Base-by-base conservation (phyloP, 768 basidiomycete species). In the Boletus rubescentipes region DNA sequence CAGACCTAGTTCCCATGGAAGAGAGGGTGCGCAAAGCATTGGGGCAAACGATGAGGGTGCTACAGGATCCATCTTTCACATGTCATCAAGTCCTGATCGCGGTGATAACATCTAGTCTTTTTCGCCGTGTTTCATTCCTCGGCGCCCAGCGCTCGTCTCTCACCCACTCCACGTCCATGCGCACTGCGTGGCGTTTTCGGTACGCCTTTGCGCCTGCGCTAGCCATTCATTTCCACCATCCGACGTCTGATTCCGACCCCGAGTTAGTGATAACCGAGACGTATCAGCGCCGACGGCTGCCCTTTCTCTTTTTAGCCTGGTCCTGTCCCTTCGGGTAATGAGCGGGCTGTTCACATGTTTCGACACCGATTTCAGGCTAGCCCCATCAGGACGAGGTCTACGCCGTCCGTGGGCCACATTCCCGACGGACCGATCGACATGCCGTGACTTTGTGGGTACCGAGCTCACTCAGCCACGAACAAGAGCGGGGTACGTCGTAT, bases 61-160 rank as follows among this genome's bases (percentile, higher is more conserved):
- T 20, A 49, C 37, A 23, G 42, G 32, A 10, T 38, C 12, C 35
- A 15, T 20, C 26, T 26, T 45, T 30, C 15, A 6, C 36, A 32
- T 40, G 30, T 35, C 46, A 42, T 60, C 51, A 53, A n/a, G 47
- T 18, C 9, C 31, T 57, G 43, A 59, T 49, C 16, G 2, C 26
- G 15, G 14, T 46, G 55, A 58, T 62, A 32, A 4, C 31, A 29
- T 29, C 23, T 14, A 18, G 49, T 29, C 10, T 3, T 29, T n/a
- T 45, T 38, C 20, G n/a, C n/a, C n/a, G 9, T 46, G 21, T 41
- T 35, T 32, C 51, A 43, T 35, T n/a, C 12, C 29, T 32, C 34
- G 31, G 43, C 56, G 38, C 29, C 16, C 31, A 21, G 15, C 11
- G 11, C 18, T 9, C 47, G 26, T 12, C 14, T 12, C 31, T 20